A percentile compares a stretch with the other conserved stretches of the same genome.
Conservation (phyloP, 176 grass and related monocot genomes). For the Paspalum vaginatum region DNA sequence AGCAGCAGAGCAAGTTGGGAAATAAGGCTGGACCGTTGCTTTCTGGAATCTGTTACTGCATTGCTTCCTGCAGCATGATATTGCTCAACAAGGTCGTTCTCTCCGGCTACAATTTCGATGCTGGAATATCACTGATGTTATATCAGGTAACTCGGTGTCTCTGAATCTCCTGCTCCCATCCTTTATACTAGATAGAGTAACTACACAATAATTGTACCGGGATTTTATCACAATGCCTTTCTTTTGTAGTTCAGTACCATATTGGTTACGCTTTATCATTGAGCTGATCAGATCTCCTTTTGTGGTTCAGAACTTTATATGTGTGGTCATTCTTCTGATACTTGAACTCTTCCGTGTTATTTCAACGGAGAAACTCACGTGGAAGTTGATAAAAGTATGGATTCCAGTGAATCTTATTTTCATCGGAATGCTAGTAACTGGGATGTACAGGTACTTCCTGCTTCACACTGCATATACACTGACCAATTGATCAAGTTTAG, state of each 20-base stretch:
- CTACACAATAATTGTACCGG: background rate
- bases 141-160: constrained; percentile 59
- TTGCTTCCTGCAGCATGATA: constrained; percentile 93
- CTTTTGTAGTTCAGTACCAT: background rate
- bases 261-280: background rate
- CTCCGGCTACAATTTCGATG: constrained; percentile 74
- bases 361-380: constrained; percentile 73
- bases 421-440: constrained; percentile 76
- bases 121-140: constrained; percentile 73
- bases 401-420: constrained; percentile 91
- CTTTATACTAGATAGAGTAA: background rate
- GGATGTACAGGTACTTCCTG: constrained; percentile 80
- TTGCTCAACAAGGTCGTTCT: constrained; percentile 91
- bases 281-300: constrained; percentile 37
- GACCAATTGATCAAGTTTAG: background rate
- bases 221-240: background rate
- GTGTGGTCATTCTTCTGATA: constrained; percentile 61
- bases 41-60: constrained; percentile 72
- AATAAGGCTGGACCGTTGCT: constrained; percentile 59
- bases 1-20: constrained; percentile 54
- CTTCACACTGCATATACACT: background rate
- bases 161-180: background rate
- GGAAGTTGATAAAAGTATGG: constrained; percentile 85
- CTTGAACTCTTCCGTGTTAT: constrained; percentile 60
- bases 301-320: constrained; percentile 71